Conservation (phyloP, 1,139 yeast genomes). For the Debaryomycetaceae sp. region DNA sequence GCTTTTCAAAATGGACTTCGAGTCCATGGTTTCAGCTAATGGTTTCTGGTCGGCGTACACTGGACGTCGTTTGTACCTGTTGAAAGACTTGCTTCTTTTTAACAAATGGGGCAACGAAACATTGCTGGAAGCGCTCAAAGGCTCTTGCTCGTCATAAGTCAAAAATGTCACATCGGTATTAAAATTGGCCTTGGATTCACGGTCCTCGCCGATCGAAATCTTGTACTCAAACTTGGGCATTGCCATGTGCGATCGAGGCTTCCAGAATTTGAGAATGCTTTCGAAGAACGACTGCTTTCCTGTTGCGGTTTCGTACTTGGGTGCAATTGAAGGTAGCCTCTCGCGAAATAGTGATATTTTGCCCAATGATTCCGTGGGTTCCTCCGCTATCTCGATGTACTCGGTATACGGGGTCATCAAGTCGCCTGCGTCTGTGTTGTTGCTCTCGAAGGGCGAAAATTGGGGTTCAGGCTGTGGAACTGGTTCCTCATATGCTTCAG, state of each 20-base stretch:
- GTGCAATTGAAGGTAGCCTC: too few relatives aligned
- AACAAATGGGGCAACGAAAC: not conserved
- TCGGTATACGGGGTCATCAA: not conserved
- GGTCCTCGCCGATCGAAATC: not conserved
- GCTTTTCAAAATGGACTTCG: slow-evolving; percentile 6
- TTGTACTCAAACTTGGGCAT: not conserved
- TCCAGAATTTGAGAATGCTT: not conserved
- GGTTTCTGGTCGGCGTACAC: slow-evolving; percentile 3
- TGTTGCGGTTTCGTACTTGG: too few relatives aligned
- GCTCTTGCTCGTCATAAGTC: slow-evolving; percentile 4
- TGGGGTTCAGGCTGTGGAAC: too few relatives aligned
- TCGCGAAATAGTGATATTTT: too few relatives aligned
- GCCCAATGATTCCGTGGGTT: not conserved
- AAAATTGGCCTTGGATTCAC: slow-evolving; percentile 3
- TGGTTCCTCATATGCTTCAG: too few relatives aligned
- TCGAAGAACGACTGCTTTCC: not conserved
- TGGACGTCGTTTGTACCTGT: not conserved
- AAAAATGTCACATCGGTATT: slow-evolving; percentile 4
- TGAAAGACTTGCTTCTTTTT: not conserved
- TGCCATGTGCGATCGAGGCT: not conserved
- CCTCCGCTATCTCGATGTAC: slow-evolving; percentile 1
- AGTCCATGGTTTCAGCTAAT: not conserved
- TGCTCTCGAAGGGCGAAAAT: slow-evolving; percentile 1
- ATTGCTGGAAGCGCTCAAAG: slow-evolving; percentile 2
- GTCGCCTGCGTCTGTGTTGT: too few relatives aligned